Conservation (phyloP, 768 basidiomycete species). For the Pleurotus tuoliensis region DNA sequence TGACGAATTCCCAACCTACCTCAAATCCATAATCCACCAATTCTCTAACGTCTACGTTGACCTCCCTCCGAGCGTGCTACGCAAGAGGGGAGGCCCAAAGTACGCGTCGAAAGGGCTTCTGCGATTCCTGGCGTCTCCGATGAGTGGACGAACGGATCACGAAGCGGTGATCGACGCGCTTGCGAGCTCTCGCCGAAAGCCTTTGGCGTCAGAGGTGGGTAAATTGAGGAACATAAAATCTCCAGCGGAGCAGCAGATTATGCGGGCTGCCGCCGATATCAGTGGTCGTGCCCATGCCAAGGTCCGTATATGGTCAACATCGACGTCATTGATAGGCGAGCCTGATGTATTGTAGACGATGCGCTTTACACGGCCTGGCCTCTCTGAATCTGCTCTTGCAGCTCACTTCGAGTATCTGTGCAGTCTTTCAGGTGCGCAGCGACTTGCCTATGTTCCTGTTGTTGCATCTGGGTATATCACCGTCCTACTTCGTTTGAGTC, state of each 20-base stretch:
- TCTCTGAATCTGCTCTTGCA: slow-evolving; percentile 38
- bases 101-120: slow-evolving; percentile 49
- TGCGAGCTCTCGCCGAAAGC: slow-evolving; percentile 37
- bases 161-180: slow-evolving; percentile 56
- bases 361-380: slow-evolving; percentile 56
- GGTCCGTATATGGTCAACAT: slow-evolving; percentile 34
- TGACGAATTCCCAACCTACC: slow-evolving; percentile 48
- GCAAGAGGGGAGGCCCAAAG: slow-evolving; percentile 30
- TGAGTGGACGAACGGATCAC: slow-evolving; percentile 36
- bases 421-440: slow-evolving; percentile 70
- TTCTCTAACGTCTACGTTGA: slow-evolving; percentile 54
- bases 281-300: slow-evolving; percentile 82
- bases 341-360: slow-evolving; percentile 56
- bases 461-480: slow-evolving; percentile 82
- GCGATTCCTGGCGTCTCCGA: slow-evolving; percentile 39
- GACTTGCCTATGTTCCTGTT: slow-evolving; percentile 96
- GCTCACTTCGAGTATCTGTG: slow-evolving; percentile 93
- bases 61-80: slow-evolving; percentile 27
- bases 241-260: slow-evolving; percentile 65
- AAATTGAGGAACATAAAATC: slow-evolving; percentile 79
- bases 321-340: background rate
- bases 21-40: slow-evolving; percentile 51
- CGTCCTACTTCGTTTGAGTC: background rate
- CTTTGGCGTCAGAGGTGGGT: slow-evolving; percentile 67
- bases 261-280: slow-evolving; percentile 86